Percentiles rank a stretch among this genome's conserved stretches.
Conservation (phyloP, 768 basidiomycete species). For the Mycena venus region DNA sequence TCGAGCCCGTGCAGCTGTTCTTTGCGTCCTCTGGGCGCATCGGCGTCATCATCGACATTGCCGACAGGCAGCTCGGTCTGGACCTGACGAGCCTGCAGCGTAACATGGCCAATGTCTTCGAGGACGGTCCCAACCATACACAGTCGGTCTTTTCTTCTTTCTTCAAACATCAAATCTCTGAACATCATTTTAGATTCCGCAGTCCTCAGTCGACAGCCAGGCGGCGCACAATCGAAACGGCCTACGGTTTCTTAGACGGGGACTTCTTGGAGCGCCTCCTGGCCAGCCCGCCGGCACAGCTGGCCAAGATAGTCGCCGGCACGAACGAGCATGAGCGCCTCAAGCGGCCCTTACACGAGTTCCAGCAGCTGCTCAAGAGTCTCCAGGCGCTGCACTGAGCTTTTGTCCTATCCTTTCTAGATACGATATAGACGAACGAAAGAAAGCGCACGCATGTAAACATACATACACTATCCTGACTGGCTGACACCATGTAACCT, state of each 20-base stretch:
- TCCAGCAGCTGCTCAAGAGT: conserved; percentile 55
- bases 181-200: conserved; percentile 66
- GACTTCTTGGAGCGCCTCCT: conserved; percentile 84
- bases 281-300: conserved; percentile 53
- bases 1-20: conserved; percentile 75
- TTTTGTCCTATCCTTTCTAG: background rate
- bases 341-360: conserved; percentile 57
- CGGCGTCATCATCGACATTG: conserved; percentile 76
- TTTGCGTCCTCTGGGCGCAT: conserved; percentile 86
- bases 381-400: conserved; percentile 58
- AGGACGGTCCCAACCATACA: conserved; percentile 68
- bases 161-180: background rate
- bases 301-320: conserved; percentile 70
- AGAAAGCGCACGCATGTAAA: background rate
- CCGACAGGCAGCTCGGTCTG: conserved; percentile 62
- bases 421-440: background rate
- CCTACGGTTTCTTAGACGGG: conserved; percentile 88
- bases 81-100: conserved; percentile 80
- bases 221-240: conserved; percentile 66
- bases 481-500: background rate
- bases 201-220: conserved; percentile 72
- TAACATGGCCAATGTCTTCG: conserved; percentile 72
- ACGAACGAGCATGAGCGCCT: conserved; percentile 71
- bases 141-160: conserved; percentile 56
- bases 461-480: background rate